phyloP scores from a whole-genome alignment of 148 eudicot species.

The Suaeda aralocaspica region DNA sequence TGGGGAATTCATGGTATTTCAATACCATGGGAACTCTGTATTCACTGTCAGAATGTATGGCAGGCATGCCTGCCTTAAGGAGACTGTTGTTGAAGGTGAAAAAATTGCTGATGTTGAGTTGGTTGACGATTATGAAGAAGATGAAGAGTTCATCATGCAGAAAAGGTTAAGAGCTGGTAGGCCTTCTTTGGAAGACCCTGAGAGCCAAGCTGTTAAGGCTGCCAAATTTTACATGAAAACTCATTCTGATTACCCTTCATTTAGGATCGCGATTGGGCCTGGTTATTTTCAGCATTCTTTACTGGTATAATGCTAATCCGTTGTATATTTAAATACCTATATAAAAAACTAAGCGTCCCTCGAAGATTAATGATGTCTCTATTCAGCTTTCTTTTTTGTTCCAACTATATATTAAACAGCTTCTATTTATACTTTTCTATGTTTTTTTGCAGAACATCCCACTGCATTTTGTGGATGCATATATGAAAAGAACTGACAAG shows the following conservation, averaged over 20 bases:
- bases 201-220: not conserved
- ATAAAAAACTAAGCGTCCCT: no score
- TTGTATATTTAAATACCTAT: no score
- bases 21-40: slow-evolving; percentile 9
- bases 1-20: slow-evolving; percentile 16
- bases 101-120: not conserved
- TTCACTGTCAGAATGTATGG: slow-evolving; percentile 17
- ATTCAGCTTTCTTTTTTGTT: no score
- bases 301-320: not conserved
- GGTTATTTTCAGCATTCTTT: not conserved
- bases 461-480: not conserved
- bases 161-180: no score
- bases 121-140: not conserved
- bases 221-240: not conserved
- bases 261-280: not conserved
- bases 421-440: no score
- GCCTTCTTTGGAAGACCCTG: not conserved
- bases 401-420: no score
- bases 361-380: no score
- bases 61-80: not conserved
- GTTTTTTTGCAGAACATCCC: slow-evolving; percentile 14
- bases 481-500: not conserved
- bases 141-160: no score
- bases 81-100: not conserved
- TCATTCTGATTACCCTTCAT: not conserved